These are phyloP conservation scores for Scytalidium sp. DNA, from an alignment of 2,329 filamentous ascomycete species.

Conservation along the genomic window DNA sequence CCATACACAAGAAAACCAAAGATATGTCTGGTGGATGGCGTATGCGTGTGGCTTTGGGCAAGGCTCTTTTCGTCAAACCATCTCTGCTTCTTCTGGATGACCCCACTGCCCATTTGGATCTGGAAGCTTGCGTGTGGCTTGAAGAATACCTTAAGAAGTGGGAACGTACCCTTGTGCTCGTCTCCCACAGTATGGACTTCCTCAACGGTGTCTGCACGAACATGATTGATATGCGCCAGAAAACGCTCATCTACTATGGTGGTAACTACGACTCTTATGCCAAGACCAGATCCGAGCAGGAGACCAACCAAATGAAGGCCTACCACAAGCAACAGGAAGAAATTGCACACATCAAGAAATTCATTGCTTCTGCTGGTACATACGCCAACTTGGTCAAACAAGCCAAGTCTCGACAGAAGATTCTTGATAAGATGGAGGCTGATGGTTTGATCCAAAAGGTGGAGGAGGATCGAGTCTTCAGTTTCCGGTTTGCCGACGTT, in stretches of 20 bases:
- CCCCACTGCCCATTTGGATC: conserved; percentile 97
- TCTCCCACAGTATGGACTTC: conserved; percentile 99
- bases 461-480: conserved; percentile 80
- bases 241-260: conserved; percentile 93
- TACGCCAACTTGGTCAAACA: conserved; percentile 99
- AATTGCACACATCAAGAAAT: conserved; percentile 99
- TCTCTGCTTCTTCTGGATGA: conserved; percentile 94
- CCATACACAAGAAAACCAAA: conserved; percentile 99
- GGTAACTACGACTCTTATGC: conserved; percentile 99
- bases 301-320: conserved; percentile 98
- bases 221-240: conserved; percentile 97
- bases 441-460: conserved; percentile 98
- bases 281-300: conserved; percentile 92
- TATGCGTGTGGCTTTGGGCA: conserved; percentile 97
- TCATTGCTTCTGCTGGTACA: conserved; percentile 98
- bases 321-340: conserved; percentile 99
- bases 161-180: conserved; percentile 93
- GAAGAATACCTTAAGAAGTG: conserved; percentile 99
- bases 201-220: conserved; percentile 96
- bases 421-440: conserved; percentile 99
- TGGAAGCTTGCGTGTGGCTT: conserved; percentile 99
- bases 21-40: conserved; percentile 99
- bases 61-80: conserved; percentile 98
- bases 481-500: conserved; percentile 96
- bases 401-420: conserved; percentile 99